Evolutionary conservation across 805 yeast genomes (phyloP), one percentile per base, ranked within the genome.

Genomic region (Sungouiella blattae): DNA sequence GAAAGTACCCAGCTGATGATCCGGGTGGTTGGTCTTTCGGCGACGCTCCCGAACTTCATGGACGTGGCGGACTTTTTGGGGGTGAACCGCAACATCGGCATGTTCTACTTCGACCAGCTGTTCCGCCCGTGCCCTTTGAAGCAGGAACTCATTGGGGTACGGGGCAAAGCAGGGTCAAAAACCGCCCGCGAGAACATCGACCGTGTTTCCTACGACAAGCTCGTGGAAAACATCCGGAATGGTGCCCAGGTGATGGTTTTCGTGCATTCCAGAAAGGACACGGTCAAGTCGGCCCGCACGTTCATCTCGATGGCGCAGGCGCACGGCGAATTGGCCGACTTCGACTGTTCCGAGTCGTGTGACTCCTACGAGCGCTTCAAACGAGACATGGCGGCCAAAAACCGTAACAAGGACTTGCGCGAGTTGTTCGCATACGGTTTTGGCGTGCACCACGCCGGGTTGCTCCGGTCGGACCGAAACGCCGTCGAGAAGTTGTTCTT

Each of bases 371-470:
- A 67, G 0, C 63, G 61, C 37, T 80, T 67, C 47, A 67, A 67
- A 18, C 67, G 82, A 40, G 97, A 91, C 39, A 73, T 87, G 67
- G 62, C 76, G 1, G 50, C 49, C n/a, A 73, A 80, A 43, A 83
- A 81, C 50, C 76, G 83, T 47, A 87, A 78, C 53, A 83, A 75
- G 44, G 98, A 91, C 48, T 59, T 88, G 55, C 71, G 80, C 35
- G 98, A 93, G 49, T 64, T 93, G 9, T 87, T 87, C 49, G 77
- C 67, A 32, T 63, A 67, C 37, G 98, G 98, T 0, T 83, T 91
- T 59, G 98, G 97, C 33, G 75, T 85, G 3, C 99, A 93, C 59
- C 98, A 93, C 64, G 99, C 99, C 0, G 99, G 99, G 50, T 82
- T 93, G 94, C 65, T 87, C 18, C 71, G 98, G 44, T 64, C 88